Evolutionary conservation across 108 stramenopile species (phyloP), one percentile per base, ranked within the genome.

Genomic region (Nitzschia inconspicua): DNA sequence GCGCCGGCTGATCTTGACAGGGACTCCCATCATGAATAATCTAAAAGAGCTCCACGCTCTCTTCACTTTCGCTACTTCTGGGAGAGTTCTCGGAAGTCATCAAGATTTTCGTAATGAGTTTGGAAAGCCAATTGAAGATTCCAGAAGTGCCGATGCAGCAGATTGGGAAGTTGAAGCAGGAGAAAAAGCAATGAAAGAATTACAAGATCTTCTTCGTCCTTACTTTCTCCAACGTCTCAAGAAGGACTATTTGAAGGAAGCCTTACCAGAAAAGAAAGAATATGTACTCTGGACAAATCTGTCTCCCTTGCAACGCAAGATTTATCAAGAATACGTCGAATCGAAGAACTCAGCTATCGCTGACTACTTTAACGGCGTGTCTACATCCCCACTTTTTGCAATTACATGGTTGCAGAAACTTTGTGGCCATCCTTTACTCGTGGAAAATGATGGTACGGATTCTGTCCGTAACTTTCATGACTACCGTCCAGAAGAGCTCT

Each of bases 1-100:
- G 18, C 58, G 75, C 7, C 76, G 97, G 14, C 72, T 97, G 2
- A 57, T 96, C 6, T 75, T 99, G 20, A 93, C 96, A 2, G 98
- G 98, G 10, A 95, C 96, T 1, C 97, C 97, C 0, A 92, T 98
- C 40, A 95, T 96, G 72, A 97, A 97, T 72, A 88, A 86, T 64
- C 61, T 94, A 19, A 57, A 44, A 37, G 98, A 99, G 63, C 91
- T 99, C 4, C 94, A 96, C 86, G 66, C 80, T 9, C 67, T 99
- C 1, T 91, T 99, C 39, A 95, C 97, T 63, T 98, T 93, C 70
- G 94, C 81, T 14, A 82, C 82, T 25, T 63, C 79, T 32, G 86
- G 86, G 4, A 63, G 57, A 54, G 44, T 93, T n/a, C 73, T 93
- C 16, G 88, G 86, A 9, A 23, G 24, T 5, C 26, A 46, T 25